These are phyloP conservation scores for Emiliania huxleyi DNA, from an alignment of 78 protist genomes.

Conservation along the genomic window DNA sequence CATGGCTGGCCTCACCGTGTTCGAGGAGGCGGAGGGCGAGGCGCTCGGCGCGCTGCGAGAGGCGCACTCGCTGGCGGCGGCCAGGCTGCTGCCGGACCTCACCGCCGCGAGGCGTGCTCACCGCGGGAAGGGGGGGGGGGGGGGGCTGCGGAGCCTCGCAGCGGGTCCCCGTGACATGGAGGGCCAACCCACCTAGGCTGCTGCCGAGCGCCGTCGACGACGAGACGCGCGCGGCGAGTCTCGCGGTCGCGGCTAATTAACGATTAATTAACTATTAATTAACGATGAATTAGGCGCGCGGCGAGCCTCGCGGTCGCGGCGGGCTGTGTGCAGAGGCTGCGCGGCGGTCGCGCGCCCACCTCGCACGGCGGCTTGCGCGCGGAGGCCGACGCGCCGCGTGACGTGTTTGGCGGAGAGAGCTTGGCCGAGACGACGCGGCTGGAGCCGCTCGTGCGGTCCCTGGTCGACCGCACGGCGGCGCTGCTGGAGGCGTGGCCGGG, in stretches of 20 bases:
- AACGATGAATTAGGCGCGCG: no score
- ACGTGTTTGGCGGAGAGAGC: not conserved
- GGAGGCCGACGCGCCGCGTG: not conserved
- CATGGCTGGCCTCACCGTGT: not conserved
- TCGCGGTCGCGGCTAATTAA: no score
- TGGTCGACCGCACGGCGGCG: not conserved
- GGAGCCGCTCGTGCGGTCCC: not conserved
- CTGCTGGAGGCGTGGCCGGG: conserved; percentile 57
- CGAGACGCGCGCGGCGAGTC: not conserved
- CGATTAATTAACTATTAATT: no score
- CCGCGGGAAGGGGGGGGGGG: no score
- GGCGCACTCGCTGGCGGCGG: not conserved
- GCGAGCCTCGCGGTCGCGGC: not conserved
- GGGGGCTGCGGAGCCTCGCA: no score
- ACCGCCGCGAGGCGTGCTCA: not conserved
- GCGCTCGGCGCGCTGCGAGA: not conserved
- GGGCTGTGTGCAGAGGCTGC: not conserved
- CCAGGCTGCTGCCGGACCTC: not conserved
- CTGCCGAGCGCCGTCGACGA: not conserved
- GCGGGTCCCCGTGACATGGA: no score
- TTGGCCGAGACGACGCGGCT: not conserved
- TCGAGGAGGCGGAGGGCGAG: not conserved
- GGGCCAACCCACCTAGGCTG: no score
- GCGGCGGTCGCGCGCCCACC: not conserved
- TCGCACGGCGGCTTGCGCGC: no score